Percentiles rank a stretch among this genome's conserved stretches.
These are phyloP conservation scores for Neurospora sp. DNA, from an alignment of 495 filamentous ascomycete genomes.

Conservation along the genomic window DNA sequence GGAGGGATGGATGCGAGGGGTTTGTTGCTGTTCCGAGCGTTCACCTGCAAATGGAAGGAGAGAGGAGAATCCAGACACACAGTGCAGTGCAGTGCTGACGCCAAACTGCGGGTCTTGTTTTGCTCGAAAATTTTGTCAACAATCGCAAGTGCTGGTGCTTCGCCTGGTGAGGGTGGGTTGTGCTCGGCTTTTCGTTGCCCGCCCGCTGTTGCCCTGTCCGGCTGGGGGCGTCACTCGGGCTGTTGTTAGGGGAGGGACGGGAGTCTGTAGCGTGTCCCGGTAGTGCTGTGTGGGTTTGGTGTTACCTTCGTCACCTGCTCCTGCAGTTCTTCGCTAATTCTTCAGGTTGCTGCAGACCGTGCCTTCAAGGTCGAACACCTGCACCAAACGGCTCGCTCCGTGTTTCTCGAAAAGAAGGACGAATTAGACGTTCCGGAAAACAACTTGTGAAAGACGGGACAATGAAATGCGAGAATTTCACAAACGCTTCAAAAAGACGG, in stretches of 20 bases:
- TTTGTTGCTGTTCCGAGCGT: neutral
- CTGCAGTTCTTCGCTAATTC: neutral
- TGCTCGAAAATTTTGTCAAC: conserved; percentile 25
- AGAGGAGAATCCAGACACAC: neutral
- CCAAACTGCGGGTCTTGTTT: conserved; percentile 3
- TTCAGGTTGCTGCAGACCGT: neutral
- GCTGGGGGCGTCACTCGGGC: neutral
- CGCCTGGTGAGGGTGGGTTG: conserved; percentile 1
- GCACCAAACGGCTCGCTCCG: neutral
- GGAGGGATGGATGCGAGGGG: neutral
- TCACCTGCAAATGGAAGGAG: neutral
- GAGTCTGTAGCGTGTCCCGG: neutral
- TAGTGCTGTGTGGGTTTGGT: neutral
- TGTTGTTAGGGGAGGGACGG: neutral
- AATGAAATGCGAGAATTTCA: neutral
- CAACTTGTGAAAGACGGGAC: neutral
- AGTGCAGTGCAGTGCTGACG: neutral
- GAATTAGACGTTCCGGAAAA: neutral
- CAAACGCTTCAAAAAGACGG: neutral
- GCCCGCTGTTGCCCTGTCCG: neutral
- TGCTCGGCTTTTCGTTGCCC: neutral
- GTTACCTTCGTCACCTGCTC: neutral
- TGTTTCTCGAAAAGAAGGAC: neutral
- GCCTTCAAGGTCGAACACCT: neutral
- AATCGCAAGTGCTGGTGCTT: conserved; percentile 16